phyloP scores from a whole-genome alignment of 805 yeast genomes.

The Teunomyces stri region DNA sequence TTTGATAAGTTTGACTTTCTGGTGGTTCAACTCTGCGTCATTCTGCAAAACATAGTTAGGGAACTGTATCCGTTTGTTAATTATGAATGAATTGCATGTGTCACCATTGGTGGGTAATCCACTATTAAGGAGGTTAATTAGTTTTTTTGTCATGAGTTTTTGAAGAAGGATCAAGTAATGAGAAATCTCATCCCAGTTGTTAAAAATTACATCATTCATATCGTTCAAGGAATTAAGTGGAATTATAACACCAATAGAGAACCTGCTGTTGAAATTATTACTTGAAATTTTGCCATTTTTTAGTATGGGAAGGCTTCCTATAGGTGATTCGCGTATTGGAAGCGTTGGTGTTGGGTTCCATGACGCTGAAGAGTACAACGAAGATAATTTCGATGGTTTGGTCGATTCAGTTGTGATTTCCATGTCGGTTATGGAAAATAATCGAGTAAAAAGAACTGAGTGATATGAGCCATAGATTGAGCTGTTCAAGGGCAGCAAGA shows the following conservation, averaged over 20 bases:
- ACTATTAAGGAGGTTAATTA: constrained; percentile 24
- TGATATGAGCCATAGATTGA: constrained; percentile 27
- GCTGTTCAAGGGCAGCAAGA: constrained; percentile 41
- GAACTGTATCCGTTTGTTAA: constrained; percentile 36
- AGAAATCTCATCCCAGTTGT: constrained; percentile 49
- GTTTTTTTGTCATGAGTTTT: constrained; percentile 35
- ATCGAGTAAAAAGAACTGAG: constrained; percentile 45
- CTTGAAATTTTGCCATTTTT: constrained; percentile 2
- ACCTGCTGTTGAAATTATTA: constrained; percentile 32
- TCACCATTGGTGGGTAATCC: constrained; percentile 9
- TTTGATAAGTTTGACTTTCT: constrained; percentile 35
- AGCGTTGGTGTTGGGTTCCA: constrained; percentile 48
- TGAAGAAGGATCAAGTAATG: constrained; percentile 41
- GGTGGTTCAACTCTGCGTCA: constrained; percentile 42
- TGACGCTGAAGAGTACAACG: not conserved
- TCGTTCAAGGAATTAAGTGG: constrained; percentile 39
- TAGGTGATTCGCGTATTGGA: constrained; percentile 18
- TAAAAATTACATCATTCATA: constrained; percentile 41
- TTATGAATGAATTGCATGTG: constrained; percentile 15
- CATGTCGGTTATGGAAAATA: constrained; percentile 39
- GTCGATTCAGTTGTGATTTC: constrained; percentile 3
- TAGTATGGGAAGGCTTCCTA: constrained; percentile 9
- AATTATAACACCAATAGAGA: constrained; percentile 48
- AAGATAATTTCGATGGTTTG: not conserved
- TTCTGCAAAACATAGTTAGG: constrained; percentile 38